These are phyloP conservation scores for Eucalyptus brandiana DNA, from an alignment of 345 rosid genomes.

Conservation along the genomic window DNA sequence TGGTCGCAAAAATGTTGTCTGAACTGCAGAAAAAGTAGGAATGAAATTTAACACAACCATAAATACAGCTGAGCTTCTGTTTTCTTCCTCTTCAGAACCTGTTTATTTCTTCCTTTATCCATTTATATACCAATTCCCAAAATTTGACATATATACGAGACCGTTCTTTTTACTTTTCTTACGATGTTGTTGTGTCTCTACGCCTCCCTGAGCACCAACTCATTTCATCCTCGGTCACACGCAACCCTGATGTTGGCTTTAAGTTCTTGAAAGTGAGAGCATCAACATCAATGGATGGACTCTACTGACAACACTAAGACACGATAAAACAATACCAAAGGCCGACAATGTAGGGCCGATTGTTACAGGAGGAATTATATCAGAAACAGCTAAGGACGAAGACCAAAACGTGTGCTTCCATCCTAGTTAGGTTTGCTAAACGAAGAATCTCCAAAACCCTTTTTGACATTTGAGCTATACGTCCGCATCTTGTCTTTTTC, in stretches of 20 bases:
- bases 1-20: not conserved
- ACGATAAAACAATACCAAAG: not conserved
- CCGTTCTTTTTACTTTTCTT: not conserved
- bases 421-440: not conserved
- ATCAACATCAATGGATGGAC: not conserved
- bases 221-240: not conserved
- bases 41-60: not conserved
- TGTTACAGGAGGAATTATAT: not conserved
- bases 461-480: not conserved
- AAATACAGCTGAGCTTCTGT: not conserved
- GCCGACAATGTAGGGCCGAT: not conserved
- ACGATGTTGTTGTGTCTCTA: not conserved
- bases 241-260: not conserved
- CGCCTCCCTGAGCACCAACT: not conserved
- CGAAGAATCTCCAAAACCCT: not conserved
- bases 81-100: not conserved
- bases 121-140: not conserved
- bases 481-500: not conserved
- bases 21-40: not conserved
- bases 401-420: not conserved
- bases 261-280: not conserved
- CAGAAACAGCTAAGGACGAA: not conserved
- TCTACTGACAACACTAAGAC: not conserved
- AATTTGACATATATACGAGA: not conserved
- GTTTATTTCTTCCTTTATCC: not conserved